These are phyloP conservation scores for Penicillium brasilianum DNA, from an alignment of 2,329 filamentous ascomycete genomes.

Conservation along the genomic window DNA sequence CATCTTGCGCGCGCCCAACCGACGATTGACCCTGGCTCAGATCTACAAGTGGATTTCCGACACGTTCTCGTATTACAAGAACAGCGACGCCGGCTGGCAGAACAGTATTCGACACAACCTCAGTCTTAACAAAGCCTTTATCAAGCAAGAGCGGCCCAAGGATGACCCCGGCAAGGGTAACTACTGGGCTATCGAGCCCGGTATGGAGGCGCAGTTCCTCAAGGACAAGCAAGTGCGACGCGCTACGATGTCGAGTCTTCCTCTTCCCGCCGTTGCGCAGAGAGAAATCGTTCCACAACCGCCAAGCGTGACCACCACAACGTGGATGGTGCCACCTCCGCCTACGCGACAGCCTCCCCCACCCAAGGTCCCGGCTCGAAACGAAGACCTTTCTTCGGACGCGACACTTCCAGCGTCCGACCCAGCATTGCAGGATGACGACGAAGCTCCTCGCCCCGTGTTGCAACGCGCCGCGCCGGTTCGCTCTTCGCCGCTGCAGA, in stretches of 20 bases:
- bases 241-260: slow-evolving; percentile 52
- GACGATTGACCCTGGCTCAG: slow-evolving; percentile 85
- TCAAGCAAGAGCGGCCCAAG: slow-evolving; percentile 94
- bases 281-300: slow-evolving; percentile 37
- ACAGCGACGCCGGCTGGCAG: slow-evolving; percentile 89
- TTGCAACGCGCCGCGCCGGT: slow-evolving; percentile 36
- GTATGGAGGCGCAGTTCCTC: slow-evolving; percentile 85
- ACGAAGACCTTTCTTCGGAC: slow-evolving; percentile 71
- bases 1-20: slow-evolving; percentile 81
- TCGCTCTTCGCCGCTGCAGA: slow-evolving; percentile 55
- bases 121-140: slow-evolving; percentile 93
- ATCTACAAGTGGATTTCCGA: slow-evolving; percentile 99
- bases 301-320: slow-evolving; percentile 39
- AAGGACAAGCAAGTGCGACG: slow-evolving; percentile 74
- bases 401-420: slow-evolving; percentile 77
- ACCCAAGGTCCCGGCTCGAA: slow-evolving; percentile 31
- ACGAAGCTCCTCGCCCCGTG: slow-evolving; percentile 48
- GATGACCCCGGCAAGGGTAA: slow-evolving; percentile 97
- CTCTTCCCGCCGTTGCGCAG: slow-evolving; percentile 42
- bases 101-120: slow-evolving; percentile 99
- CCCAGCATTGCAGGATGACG: slow-evolving; percentile 61
- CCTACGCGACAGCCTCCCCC: slow-evolving; percentile 26
- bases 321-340: slow-evolving; percentile 42
- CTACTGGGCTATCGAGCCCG: slow-evolving; percentile 93
- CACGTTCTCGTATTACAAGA: slow-evolving; percentile 85